Percentiles rank a stretch among this genome's conserved stretches.
Evolutionary conservation across 176 grass and related monocot species (phyloP).

Genomic region (Raddia distichophylla): DNA sequence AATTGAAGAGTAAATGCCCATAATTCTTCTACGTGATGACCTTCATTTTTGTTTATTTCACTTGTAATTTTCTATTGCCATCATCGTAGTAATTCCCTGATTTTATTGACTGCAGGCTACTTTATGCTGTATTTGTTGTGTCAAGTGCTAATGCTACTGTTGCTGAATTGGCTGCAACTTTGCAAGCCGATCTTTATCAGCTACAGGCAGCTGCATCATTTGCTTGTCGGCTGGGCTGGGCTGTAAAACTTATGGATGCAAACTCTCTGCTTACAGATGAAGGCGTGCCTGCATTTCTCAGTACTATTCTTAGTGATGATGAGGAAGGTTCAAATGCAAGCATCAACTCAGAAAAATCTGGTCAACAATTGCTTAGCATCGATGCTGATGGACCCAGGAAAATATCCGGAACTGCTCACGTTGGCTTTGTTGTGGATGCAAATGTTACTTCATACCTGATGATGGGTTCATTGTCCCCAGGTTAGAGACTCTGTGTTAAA

Average conservation of each 20-base stretch:
- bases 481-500: constrained; percentile 52
- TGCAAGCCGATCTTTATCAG: constrained; percentile 88
- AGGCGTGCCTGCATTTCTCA: constrained; percentile 47
- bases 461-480: constrained; percentile 99
- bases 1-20: constrained; percentile 90
- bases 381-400: constrained; percentile 65
- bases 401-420: constrained; percentile 74
- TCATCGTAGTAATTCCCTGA: constrained; percentile 29
- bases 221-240: constrained; percentile 92
- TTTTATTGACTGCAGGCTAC: constrained; percentile 67
- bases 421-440: constrained; percentile 96
- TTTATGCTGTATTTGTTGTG: constrained; percentile 99
- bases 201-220: constrained; percentile 93
- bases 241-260: constrained; percentile 82
- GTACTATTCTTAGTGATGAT: constrained; percentile 91
- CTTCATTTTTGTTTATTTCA: constrained; percentile 29
- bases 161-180: constrained; percentile 91
- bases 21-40: constrained; percentile 24
- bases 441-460: constrained; percentile 99
- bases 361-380: constrained; percentile 49
- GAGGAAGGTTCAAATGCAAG: constrained; percentile 94
- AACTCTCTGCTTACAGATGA: constrained; percentile 67
- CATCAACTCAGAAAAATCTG: constrained; percentile 80
- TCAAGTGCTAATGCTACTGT: constrained; percentile 95
- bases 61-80: constrained; percentile 24